phyloP scores from a whole-genome alignment of 1,284 basidiomycete genomes.

The Phylloboletellus chloephorus region DNA sequence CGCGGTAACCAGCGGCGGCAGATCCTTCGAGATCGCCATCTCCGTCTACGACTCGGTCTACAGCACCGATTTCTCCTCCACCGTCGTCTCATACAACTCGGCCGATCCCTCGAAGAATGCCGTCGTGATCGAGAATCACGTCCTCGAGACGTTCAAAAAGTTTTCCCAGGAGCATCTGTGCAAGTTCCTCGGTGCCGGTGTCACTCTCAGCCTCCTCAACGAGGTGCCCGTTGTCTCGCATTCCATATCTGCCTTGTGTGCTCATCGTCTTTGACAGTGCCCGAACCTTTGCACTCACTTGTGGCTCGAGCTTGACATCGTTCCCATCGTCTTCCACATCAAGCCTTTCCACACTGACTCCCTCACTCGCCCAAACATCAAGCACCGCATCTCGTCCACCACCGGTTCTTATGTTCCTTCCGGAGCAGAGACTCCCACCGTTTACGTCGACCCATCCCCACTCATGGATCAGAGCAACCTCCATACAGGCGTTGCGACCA shows the following conservation, averaged over 20 bases:
- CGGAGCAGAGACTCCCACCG: slow-evolving; percentile 66
- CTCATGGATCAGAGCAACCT: slow-evolving; percentile 38
- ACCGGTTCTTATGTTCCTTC: slow-evolving; percentile 70
- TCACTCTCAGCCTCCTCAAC: slow-evolving; percentile 44
- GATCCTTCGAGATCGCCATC: slow-evolving; percentile 62
- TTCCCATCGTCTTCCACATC: slow-evolving; percentile 79
- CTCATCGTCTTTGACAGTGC: slow-evolving; percentile 36
- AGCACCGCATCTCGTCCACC: slow-evolving; percentile 72
- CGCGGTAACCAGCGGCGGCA: slow-evolving; percentile 49
- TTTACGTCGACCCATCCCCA: slow-evolving; percentile 52
- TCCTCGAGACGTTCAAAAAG: slow-evolving; percentile 56
- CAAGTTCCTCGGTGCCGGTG: slow-evolving; percentile 72
- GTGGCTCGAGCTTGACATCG: slow-evolving; percentile 71
- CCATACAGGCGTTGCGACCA: slow-evolving; percentile 45
- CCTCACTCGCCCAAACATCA: slow-evolving; percentile 65
- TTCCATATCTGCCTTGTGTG: background rate
- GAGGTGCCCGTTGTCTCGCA: slow-evolving; percentile 36
- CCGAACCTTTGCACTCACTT: slow-evolving; percentile 74
- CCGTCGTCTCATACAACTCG: slow-evolving; percentile 44
- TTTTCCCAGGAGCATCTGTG: slow-evolving; percentile 71
- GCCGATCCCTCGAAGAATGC: slow-evolving; percentile 48
- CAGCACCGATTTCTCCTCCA: slow-evolving; percentile 65
- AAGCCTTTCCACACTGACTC: slow-evolving; percentile 76
- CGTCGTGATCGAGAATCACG: slow-evolving; percentile 53
- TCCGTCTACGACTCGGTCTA: slow-evolving; percentile 79